Conservation (phyloP, 345 rosid genomes). For the Eucalyptus polybractea region DNA sequence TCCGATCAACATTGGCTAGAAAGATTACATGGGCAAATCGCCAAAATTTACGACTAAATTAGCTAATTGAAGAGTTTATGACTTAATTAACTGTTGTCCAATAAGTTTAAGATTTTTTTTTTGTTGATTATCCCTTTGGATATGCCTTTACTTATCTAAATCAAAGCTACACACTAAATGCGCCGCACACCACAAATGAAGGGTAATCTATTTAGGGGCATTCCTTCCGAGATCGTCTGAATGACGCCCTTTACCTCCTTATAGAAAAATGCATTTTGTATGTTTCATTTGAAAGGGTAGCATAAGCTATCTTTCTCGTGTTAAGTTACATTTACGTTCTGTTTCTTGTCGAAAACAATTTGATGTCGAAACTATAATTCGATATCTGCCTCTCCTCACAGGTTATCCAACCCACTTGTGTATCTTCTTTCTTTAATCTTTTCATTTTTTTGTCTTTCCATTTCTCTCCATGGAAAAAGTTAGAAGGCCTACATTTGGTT, state of each 20-base stretch:
- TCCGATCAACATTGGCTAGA: neutral
- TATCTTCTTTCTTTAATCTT: neutral
- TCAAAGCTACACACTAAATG: neutral
- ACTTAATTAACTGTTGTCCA: accelerated
- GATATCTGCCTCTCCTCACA: neutral
- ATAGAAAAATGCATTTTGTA: neutral
- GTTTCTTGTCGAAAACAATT: neutral
- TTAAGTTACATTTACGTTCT: neutral
- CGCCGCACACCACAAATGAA: neutral
- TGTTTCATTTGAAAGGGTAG: neutral
- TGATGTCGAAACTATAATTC: neutral
- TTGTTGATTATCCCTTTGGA: neutral
- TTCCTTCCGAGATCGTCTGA: neutral
- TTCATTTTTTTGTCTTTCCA: neutral
- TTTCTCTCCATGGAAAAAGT: neutral
- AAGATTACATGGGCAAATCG: neutral
- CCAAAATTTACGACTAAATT: neutral
- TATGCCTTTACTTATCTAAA: neutral
- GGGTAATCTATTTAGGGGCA: neutral
- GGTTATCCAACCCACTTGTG: neutral
- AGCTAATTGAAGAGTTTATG: neutral
- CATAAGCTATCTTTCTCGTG: neutral
- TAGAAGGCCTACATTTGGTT: neutral
- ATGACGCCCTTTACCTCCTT: neutral
- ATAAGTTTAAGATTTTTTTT: neutral